A percentile compares a stretch with the other conserved stretches of the same genome.
Evolutionary conservation across 2,329 filamentous ascomycete species (phyloP).

Genomic region (Polychaeton citri): DNA sequence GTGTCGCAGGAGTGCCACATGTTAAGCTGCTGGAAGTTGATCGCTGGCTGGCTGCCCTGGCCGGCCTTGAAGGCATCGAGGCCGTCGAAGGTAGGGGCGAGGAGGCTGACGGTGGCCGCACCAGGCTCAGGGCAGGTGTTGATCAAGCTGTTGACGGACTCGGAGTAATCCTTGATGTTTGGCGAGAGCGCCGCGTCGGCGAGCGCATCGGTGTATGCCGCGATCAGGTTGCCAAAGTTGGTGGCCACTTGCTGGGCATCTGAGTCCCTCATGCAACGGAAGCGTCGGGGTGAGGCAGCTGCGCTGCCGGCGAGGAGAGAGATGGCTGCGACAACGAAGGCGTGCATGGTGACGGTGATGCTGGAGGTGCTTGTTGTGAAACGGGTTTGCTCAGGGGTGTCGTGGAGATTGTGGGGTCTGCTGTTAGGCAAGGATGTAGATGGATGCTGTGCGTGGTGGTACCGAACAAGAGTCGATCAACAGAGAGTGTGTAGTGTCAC

Average conservation of each 20-base stretch:
- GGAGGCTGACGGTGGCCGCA: slow-evolving; percentile 10
- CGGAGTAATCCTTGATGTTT: slow-evolving; percentile 20
- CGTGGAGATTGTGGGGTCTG: no score
- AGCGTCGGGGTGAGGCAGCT: not conserved
- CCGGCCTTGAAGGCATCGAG: slow-evolving; percentile 12
- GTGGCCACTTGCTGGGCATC: slow-evolving; percentile 14
- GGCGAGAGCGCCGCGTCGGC: slow-evolving; percentile 12
- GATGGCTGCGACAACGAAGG: not conserved
- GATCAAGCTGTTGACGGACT: slow-evolving; percentile 22
- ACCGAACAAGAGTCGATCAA: no score
- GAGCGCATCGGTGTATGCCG: slow-evolving; percentile 12
- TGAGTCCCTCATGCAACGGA: slow-evolving; percentile 10
- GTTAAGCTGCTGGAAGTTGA: slow-evolving; percentile 18
- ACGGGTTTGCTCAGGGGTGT: no score
- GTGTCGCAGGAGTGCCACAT: slow-evolving; percentile 19
- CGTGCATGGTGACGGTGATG: not conserved
- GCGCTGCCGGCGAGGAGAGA: not conserved
- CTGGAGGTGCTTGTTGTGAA: not conserved
- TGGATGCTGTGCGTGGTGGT: no score
- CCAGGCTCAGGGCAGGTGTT: slow-evolving; percentile 16
- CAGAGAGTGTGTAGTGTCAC: no score
- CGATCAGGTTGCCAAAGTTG: slow-evolving; percentile 17
- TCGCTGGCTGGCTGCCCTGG: slow-evolving; percentile 15
- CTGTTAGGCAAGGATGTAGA: no score
- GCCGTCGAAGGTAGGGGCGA: slow-evolving; percentile 1